phyloP scores from a whole-genome alignment of 345 rosid species.

The Linum lewisii region DNA sequence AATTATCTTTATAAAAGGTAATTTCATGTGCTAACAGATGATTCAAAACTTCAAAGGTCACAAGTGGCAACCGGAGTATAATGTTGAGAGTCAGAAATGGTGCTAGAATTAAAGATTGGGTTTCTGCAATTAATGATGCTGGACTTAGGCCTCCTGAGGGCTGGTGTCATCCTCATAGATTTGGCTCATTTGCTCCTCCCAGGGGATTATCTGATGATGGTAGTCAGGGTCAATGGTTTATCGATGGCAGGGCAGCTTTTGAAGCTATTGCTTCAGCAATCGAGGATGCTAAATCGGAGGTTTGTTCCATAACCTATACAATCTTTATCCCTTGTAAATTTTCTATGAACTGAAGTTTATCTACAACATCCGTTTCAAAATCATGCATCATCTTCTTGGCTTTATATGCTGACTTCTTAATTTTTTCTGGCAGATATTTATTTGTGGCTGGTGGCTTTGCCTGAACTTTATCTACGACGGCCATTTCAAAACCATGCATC shows the following conservation, averaged over 20 bases:
- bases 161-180: conserved; percentile 99
- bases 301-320: conserved; percentile 26
- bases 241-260: conserved; percentile 94
- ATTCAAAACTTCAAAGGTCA: conserved; percentile 60
- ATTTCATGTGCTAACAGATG: conserved; percentile 34
- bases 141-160: conserved; percentile 98
- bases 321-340: conserved; percentile 6
- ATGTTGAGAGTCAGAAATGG: conserved; percentile 63
- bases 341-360: conserved; percentile 7
- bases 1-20: conserved; percentile 12
- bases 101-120: conserved; percentile 95
- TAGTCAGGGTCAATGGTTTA: conserved; percentile 96
- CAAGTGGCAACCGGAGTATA: conserved; percentile 83
- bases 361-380: too few relatives aligned
- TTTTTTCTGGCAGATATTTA: conserved; percentile 65
- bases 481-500: conserved; percentile 63
- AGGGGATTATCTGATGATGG: conserved; percentile 97
- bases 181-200: conserved; percentile 95
- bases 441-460: conserved; percentile 99
- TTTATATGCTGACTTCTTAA: conserved; percentile 22
- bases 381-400: too few relatives aligned
- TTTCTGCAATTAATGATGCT: conserved; percentile 89
- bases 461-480: conserved; percentile 89
- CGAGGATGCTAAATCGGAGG: conserved; percentile 97
- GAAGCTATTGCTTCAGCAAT: conserved; percentile 85